phyloP scores from a whole-genome alignment of 768 basidiomycete species.

The Grammothele lineata region DNA sequence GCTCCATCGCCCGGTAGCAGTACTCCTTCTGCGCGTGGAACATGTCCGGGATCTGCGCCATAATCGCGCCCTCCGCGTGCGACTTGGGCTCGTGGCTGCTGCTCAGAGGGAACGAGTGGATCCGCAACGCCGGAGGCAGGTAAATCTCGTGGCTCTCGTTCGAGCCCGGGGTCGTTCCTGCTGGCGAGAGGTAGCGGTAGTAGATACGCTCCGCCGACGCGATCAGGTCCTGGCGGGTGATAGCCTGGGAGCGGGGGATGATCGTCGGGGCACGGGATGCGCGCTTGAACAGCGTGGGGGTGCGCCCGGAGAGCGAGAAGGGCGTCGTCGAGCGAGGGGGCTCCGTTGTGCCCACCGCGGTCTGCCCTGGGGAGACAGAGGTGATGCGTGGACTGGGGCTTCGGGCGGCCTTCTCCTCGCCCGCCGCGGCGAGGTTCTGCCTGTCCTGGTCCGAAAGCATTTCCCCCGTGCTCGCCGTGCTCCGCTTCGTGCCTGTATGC shows the following conservation, averaged over 20 bases:
- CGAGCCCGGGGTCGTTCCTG: conserved; percentile 68
- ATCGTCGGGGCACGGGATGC: conserved; percentile 89
- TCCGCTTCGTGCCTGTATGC: conserved; percentile 62
- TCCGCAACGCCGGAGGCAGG: conserved; percentile 87
- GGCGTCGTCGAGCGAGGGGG: conserved; percentile 71
- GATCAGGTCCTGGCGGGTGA: conserved; percentile 85
- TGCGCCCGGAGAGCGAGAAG: conserved; percentile 71
- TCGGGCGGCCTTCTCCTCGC: conserved; percentile 43
- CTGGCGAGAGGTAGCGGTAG: conserved; percentile 87
- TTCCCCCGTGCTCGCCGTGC: conserved; percentile 78
- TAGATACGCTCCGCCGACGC: conserved; percentile 95
- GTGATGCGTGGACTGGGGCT: conserved; percentile 58
- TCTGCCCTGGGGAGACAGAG: conserved; percentile 42
- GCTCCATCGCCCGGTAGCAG: conserved; percentile 94
- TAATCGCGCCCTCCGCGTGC: conserved; percentile 60
- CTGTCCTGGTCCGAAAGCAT: conserved; percentile 68
- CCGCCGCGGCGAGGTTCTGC: conserved; percentile 53
- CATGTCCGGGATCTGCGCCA: conserved; percentile 94
- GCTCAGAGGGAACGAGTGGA: conserved; percentile 85
- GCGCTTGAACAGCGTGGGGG: conserved; percentile 75
- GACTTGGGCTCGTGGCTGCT: conserved; percentile 68
- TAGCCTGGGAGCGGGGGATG: conserved; percentile 88
- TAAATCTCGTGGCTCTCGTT: conserved; percentile 97
- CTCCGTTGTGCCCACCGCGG: conserved; percentile 37
- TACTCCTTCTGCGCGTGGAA: conserved; percentile 98